Conservation (phyloP, 345 rosid genomes). For the Eucalyptus curtisii region DNA sequence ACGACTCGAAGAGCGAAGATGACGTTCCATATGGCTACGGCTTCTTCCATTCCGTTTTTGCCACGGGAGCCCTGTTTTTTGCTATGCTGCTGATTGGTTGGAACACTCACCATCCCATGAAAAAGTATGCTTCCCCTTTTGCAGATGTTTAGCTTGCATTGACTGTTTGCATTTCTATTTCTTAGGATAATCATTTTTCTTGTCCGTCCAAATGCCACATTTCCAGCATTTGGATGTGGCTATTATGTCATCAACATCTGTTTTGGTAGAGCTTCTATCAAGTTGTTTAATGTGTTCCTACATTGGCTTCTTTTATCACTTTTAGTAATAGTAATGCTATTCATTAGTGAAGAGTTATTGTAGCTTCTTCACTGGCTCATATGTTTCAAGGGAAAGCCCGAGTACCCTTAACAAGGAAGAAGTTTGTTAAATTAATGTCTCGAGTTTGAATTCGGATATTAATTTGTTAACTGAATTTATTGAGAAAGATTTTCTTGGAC, state of each 20-base stretch:
- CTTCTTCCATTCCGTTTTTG: constrained; percentile 91
- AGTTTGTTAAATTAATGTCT: too few relatives aligned
- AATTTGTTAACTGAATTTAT: too few relatives aligned
- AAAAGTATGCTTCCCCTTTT: constrained; percentile 30
- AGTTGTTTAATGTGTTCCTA: too few relatives aligned
- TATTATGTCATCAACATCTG: neutral
- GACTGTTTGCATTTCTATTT: neutral
- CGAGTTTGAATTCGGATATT: too few relatives aligned
- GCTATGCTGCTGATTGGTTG: constrained; percentile 88
- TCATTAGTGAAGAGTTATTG: too few relatives aligned
- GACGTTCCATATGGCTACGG: constrained; percentile 87
- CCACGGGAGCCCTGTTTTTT: constrained; percentile 93
- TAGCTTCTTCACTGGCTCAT: neutral
- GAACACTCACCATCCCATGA: constrained; percentile 79
- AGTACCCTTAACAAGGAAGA: neutral
- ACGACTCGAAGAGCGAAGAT: constrained; percentile 37
- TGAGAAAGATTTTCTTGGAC: too few relatives aligned
- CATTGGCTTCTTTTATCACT: too few relatives aligned
- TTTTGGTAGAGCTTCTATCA: too few relatives aligned
- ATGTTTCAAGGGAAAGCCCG: neutral
- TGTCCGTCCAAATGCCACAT: neutral
- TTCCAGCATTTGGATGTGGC: neutral
- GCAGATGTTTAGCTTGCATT: neutral
- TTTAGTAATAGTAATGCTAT: too few relatives aligned
- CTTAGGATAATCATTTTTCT: neutral